Base-by-base conservation (phyloP, 306 rosid genomes). In the Citrullus mucosospermus region DNA sequence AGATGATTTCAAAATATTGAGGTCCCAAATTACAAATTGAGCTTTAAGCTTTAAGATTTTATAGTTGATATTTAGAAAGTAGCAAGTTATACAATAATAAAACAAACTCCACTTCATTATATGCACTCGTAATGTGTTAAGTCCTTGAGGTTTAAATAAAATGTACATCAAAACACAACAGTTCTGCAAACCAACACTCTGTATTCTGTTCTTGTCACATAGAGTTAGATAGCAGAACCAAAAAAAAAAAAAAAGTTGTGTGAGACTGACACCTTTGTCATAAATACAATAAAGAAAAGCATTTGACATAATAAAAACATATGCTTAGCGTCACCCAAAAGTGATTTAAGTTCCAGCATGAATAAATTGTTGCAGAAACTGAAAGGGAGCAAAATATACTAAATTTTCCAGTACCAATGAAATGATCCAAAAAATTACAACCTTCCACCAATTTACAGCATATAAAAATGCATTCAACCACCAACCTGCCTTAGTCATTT, bases 401-500 rank as follows among this genome's bases (percentile, higher is more conserved):
- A 50, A 17, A 72, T 28, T 30, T 48, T 72, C 60, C 25, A 0
- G 4, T 22, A 22, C n/a, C 57, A 22, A 70, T 50, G 9, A 50
- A 72, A 48, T 72, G 44, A 30, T 72, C 44, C 44, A 28, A 36
- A 73, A 72, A 53, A 18, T 74, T 9, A 53, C 36, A 74, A 11
- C 6, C 36, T 39, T 54, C 8, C 73, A 44, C n/a, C 43, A 55
- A 60, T 58, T 58, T 2, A 59, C 57, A 43, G 44, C 11, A 61
- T 18, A 34, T 22, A 77, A 44, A 65, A 65, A 76, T 34, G 44
- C 59, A 56, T n/a, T 28, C 25, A 28, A 55, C 63, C 80, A 60
- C 82, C 82, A 85, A 91, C 99, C 97, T 43, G 90, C 73, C 90
- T 89, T 95, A 58, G 96, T 86, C 88, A 91, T 86, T 88, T 95